Evolutionary conservation across 2,329 filamentous ascomycete species (phyloP).

Genomic region (Fonsecaea pugnacius): DNA sequence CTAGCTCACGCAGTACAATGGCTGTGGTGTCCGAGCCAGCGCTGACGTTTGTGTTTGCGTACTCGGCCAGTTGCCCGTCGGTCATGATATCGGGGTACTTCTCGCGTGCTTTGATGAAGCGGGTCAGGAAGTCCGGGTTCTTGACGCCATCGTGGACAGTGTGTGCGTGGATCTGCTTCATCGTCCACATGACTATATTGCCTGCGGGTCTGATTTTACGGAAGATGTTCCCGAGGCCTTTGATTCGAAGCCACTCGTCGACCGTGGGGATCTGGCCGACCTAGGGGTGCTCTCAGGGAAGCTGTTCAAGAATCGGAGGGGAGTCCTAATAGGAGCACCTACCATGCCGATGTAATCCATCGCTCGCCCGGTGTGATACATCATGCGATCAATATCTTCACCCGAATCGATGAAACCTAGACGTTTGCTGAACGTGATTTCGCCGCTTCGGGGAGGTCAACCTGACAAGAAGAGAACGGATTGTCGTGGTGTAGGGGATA

Average conservation of each 20-base stretch:
- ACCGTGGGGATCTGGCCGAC: constrained; percentile 28
- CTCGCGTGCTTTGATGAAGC: constrained; percentile 9
- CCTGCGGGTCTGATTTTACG: constrained; percentile 70
- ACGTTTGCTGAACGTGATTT: constrained; percentile 42
- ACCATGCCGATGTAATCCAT: constrained; percentile 8
- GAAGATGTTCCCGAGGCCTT: constrained; percentile 44
- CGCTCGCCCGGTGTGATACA: constrained; percentile 34
- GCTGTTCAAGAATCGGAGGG: too few relatives aligned
- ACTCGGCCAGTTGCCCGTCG: constrained; percentile 11
- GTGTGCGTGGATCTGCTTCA: constrained; percentile 59
- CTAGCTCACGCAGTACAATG: constrained; percentile 7
- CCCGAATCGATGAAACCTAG: constrained; percentile 30
- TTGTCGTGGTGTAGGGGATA: neutral
- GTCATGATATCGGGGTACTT: constrained; percentile 14
- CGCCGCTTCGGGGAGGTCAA: constrained; percentile 30
- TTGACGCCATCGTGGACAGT: neutral
- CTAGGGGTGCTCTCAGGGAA: neutral
- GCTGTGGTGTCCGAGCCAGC: constrained; percentile 27
- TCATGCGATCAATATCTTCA: constrained; percentile 23
- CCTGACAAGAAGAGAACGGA: too few relatives aligned
- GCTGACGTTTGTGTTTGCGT: constrained; percentile 14
- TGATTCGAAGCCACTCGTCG: constrained; percentile 25
- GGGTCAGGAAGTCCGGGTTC: constrained; percentile 13
- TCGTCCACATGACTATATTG: constrained; percentile 72
- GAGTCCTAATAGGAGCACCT: constrained; percentile 9